Conservation (phyloP, 2,329 filamentous ascomycete genomes). For the Emergomyces orientalis region DNA sequence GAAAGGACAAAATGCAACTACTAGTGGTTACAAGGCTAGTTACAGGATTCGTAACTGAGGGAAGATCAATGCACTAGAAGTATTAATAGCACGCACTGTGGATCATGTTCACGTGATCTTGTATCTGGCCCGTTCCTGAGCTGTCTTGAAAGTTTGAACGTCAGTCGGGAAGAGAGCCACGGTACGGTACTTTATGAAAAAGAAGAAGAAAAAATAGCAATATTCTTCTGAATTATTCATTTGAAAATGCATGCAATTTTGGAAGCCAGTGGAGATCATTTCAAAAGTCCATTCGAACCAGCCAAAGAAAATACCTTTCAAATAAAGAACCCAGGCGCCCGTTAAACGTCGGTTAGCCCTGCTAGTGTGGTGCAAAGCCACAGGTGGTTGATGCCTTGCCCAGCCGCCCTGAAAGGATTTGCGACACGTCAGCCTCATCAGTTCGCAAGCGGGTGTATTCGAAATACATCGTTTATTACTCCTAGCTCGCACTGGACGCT, state of each 20-base stretch:
- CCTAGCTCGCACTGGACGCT: not conserved
- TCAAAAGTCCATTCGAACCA: too few relatives aligned
- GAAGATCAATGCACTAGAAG: too few relatives aligned
- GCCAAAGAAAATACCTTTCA: too few relatives aligned
- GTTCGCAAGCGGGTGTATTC: not conserved
- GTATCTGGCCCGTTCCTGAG: not conserved
- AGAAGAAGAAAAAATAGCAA: too few relatives aligned
- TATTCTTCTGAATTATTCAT: too few relatives aligned
- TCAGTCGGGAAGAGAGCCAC: not conserved
- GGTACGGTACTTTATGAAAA: not conserved
- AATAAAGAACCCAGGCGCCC: too few relatives aligned
- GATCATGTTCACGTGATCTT: not conserved
- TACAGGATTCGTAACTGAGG: not conserved
- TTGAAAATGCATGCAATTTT: too few relatives aligned
- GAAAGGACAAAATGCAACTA: not conserved
- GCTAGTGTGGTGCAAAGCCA: not conserved
- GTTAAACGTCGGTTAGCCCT: too few relatives aligned
- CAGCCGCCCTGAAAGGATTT: not conserved
- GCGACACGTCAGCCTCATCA: constrained; percentile 4
- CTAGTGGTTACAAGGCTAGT: not conserved
- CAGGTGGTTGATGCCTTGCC: not conserved
- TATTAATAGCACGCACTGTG: too few relatives aligned
- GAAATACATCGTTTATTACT: not conserved
- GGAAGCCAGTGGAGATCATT: too few relatives aligned
- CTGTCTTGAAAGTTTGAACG: not conserved